phyloP scores from a whole-genome alignment of 371 early-diverging fungal species.

The Syncephalastrum contaminatum region DNA sequence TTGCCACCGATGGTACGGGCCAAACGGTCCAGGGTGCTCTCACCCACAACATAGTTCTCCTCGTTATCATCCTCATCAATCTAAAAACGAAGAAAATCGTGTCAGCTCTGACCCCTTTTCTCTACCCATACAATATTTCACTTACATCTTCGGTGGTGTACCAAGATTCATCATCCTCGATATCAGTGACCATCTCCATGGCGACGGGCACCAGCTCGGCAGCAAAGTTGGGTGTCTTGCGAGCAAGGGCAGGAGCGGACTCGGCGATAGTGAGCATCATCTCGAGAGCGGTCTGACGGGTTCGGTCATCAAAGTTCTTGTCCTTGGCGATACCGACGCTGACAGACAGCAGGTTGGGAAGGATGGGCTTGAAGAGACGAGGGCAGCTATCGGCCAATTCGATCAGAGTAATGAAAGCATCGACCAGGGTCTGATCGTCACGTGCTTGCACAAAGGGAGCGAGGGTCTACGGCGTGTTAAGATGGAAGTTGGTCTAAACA shows the following conservation, averaged over 20 bases:
- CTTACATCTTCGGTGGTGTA: conserved; percentile 79
- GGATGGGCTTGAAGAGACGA: conserved; percentile 74
- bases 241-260: conserved; percentile 78
- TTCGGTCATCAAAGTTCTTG: conserved; percentile 67
- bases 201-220: conserved; percentile 77
- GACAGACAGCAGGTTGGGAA: conserved; percentile 74
- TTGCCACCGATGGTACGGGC: conserved; percentile 90
- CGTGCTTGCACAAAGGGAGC: conserved; percentile 56
- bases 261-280: conserved; percentile 89
- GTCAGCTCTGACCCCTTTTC: neutral
- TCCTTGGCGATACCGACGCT: conserved; percentile 78
- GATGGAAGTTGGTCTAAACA: neutral
- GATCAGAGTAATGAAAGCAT: conserved; percentile 77
- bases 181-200: conserved; percentile 90
- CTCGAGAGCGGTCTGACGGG: conserved; percentile 88
- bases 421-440: conserved; percentile 75
- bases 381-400: conserved; percentile 86
- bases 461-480: conserved; percentile 18
- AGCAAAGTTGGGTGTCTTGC: conserved; percentile 80
- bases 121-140: neutral
- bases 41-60: conserved; percentile 84
- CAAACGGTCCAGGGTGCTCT: conserved; percentile 94
- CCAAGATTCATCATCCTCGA: conserved; percentile 91
- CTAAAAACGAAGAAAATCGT: conserved; percentile 21
- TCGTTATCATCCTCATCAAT: conserved; percentile 90